A percentile compares a stretch with the other conserved stretches of the same genome.
These are phyloP conservation scores for Plasmodium gallinaceum DNA, from an alignment of 169 alveolate genomes.

Conservation along the genomic window DNA sequence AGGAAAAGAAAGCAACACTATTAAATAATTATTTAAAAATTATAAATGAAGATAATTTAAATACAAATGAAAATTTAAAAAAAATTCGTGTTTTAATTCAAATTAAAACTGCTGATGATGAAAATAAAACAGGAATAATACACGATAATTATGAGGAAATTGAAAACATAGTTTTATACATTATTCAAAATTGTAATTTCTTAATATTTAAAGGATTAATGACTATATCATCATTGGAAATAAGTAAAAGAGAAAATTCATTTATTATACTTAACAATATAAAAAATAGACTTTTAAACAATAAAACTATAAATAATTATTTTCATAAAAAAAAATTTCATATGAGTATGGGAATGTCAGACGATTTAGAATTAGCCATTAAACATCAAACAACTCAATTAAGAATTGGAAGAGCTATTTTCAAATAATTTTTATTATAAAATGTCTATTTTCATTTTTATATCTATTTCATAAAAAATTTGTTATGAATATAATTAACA, in stretches of 20 bases:
- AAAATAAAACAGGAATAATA: conserved; percentile 89
- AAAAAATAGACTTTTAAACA: conserved; percentile 79
- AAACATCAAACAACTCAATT: conserved; percentile 91
- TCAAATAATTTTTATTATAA: conserved; percentile 44
- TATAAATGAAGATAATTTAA: conserved; percentile 24
- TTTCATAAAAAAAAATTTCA: conserved; percentile 77
- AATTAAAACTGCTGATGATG: conserved; percentile 92
- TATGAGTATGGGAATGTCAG: conserved; percentile 95
- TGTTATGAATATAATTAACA: not conserved
- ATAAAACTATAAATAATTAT: conserved; percentile 77
- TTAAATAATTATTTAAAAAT: conserved; percentile 82
- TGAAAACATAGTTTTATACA: conserved; percentile 80
- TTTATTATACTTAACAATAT: conserved; percentile 84
- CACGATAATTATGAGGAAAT: conserved; percentile 79
- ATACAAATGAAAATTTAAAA: conserved; percentile 19
- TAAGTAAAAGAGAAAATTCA: conserved; percentile 40
- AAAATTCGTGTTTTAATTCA: conserved; percentile 84
- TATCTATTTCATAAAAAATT: not conserved
- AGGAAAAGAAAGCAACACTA: conserved; percentile 89
- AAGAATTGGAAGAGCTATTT: conserved; percentile 94
- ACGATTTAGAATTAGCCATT: conserved; percentile 94
- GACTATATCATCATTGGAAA: conserved; percentile 92
- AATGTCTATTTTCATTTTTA: not conserved
- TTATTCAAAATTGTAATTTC: conserved; percentile 83
- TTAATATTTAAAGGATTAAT: conserved; percentile 93